Conservation (phyloP, 2,329 filamentous ascomycete species). For the Curvularia sp. region DNA sequence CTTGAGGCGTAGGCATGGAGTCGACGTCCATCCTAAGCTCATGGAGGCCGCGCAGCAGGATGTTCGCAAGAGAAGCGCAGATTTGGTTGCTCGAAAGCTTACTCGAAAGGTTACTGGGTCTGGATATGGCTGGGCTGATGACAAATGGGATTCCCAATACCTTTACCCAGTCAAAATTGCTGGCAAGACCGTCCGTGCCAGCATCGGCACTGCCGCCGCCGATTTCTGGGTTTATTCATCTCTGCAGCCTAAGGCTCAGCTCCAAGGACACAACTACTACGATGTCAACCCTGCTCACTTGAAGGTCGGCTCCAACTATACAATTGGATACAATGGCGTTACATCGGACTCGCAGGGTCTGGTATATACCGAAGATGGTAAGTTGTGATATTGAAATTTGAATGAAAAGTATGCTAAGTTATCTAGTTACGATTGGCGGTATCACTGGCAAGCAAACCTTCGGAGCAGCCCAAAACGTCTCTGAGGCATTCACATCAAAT, state of each 20-base stretch:
- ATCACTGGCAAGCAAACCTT: background rate
- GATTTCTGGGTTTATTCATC: constrained; percentile 3
- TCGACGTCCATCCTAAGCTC: background rate
- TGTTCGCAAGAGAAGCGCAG: background rate
- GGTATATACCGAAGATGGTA: constrained; percentile 1
- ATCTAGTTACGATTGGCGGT: background rate
- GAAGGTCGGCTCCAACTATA: background rate
- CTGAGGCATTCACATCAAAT: background rate
- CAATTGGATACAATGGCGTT: background rate
- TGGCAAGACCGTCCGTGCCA: background rate
- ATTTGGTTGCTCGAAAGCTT: background rate
- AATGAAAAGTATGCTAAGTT: background rate
- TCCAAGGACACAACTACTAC: background rate
- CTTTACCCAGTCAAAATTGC: background rate
- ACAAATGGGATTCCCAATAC: background rate
- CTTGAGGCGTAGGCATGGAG: background rate
- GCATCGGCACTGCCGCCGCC: background rate
- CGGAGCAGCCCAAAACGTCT: background rate
- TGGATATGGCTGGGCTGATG: background rate
- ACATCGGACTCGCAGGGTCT: background rate
- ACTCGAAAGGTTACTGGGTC: background rate
- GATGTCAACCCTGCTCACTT: background rate
- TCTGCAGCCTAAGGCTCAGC: background rate
- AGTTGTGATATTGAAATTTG: background rate
- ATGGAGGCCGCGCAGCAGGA: background rate